Conservation (phyloP, 2,329 filamentous ascomycete species). For the Fusarium zealandicum region DNA sequence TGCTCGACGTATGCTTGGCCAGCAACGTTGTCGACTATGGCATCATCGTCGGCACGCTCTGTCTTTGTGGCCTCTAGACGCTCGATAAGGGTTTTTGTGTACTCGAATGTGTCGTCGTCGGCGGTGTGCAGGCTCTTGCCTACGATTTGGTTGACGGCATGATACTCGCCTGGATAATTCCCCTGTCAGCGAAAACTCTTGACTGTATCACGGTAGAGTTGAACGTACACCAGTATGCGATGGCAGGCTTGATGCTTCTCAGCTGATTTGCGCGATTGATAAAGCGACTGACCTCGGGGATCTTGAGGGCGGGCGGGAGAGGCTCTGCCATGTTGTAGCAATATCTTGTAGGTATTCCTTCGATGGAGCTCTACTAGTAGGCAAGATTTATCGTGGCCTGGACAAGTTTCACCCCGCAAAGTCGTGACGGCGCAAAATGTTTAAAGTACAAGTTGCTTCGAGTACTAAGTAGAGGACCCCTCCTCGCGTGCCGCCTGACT, state of each 20-base stretch:
- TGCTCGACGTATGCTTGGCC: conserved; percentile 94
- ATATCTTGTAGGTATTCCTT: not conserved
- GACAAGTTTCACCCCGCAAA: not conserved
- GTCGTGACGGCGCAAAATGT: conserved; percentile 26
- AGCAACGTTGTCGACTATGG: conserved; percentile 82
- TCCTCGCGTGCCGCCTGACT: conserved; percentile 13
- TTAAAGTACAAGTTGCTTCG: not conserved
- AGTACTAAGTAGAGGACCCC: too few relatives aligned
- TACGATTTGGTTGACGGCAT: conserved; percentile 92
- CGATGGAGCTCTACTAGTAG: not conserved
- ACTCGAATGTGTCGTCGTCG: conserved; percentile 79
- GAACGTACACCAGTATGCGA: conserved; percentile 92
- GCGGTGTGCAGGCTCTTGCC: conserved; percentile 77
- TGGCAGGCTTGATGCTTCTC: conserved; percentile 81
- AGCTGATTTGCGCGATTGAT: conserved; percentile 85
- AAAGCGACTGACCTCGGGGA: conserved; percentile 84
- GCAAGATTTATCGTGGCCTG: not conserved
- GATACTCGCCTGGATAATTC: conserved; percentile 75
- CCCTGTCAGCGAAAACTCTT: not conserved
- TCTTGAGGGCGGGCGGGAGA: conserved; percentile 64
- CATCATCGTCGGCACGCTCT: conserved; percentile 78
- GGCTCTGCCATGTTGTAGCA: conserved; percentile 67
- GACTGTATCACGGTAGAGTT: not conserved
- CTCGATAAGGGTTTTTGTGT: conserved; percentile 87
- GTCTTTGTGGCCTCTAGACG: conserved; percentile 73